Percentiles rank a stretch among this genome's conserved stretches.
Evolutionary conservation across 805 yeast genomes (phyloP).

Genomic region (Scheffersomyces lignosus): DNA sequence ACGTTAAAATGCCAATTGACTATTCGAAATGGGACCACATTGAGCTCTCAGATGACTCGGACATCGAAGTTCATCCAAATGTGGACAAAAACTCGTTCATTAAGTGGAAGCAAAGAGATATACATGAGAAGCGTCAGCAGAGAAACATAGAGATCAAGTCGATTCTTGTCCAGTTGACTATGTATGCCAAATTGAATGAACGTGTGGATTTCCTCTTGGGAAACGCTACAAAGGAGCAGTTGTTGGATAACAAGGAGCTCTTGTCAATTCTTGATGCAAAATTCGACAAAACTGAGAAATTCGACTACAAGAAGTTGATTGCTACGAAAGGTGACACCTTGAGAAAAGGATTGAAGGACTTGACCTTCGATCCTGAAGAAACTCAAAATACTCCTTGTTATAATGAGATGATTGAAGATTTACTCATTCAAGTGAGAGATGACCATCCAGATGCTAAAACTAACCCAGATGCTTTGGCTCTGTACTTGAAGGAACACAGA

Average conservation of each 20-base stretch:
- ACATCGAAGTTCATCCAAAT: conserved; percentile 95
- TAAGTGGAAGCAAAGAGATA: conserved; percentile 95
- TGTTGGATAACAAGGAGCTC: conserved; percentile 29
- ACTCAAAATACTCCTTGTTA: conserved; percentile 58
- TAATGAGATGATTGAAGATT: conserved; percentile 90
- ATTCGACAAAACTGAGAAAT: conserved; percentile 61
- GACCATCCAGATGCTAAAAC: conserved; percentile 54
- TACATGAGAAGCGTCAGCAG: conserved; percentile 87
- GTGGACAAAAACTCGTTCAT: conserved; percentile 93
- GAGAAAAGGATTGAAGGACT: conserved; percentile 44
- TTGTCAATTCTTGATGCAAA: conserved; percentile 45
- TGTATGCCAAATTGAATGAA: conserved; percentile 73
- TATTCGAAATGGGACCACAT: conserved; percentile 98
- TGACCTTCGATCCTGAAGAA: conserved; percentile 35
- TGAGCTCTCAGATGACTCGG: conserved; percentile 95
- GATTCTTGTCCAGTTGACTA: conserved; percentile 71
- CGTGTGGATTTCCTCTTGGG: conserved; percentile 67
- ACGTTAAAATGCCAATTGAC: conserved; percentile 71
- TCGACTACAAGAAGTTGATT: conserved; percentile 42
- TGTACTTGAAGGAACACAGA: conserved; percentile 58
- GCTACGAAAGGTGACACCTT: conserved; percentile 41
- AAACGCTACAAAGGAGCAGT: conserved; percentile 39
- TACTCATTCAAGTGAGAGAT: conserved; percentile 71
- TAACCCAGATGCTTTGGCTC: conserved; percentile 33
- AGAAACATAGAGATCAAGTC: conserved; percentile 76